Evolutionary conservation across 345 rosid genomes (phyloP).

Genomic region (Luvunga scandens): DNA sequence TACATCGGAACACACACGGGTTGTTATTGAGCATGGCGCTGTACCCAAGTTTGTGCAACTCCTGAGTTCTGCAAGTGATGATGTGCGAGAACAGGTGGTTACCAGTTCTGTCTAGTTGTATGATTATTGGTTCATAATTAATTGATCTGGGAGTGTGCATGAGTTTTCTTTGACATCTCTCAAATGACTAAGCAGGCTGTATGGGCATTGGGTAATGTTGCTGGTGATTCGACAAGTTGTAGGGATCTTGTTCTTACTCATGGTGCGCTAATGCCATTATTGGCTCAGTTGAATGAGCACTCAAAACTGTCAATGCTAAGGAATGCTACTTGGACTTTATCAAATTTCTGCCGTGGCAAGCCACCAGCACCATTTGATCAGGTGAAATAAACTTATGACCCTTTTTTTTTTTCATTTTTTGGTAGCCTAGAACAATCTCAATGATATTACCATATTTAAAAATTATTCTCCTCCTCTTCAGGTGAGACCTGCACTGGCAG

Average conservation of each 20-base stretch:
- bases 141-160: background rate
- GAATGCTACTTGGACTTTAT: constrained; percentile 62
- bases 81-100: constrained; percentile 35
- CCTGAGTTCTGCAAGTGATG: constrained; percentile 30
- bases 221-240: constrained; percentile 55
- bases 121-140: background rate
- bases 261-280: constrained; percentile 51
- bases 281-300: constrained; percentile 48
- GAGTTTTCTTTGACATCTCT: background rate
- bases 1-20: constrained; percentile 33
- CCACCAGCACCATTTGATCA: constrained; percentile 59
- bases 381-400: constrained; percentile 18
- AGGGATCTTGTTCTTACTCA: constrained; percentile 55
- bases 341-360: constrained; percentile 59
- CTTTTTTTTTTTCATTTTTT: background rate
- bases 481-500: constrained; percentile 35
- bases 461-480: constrained; percentile 12
- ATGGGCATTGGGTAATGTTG: constrained; percentile 72
- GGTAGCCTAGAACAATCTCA: background rate
- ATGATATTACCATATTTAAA: background rate
- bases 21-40: constrained; percentile 33
- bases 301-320: constrained; percentile 57
- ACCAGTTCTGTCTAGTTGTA: background rate
- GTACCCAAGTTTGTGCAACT: constrained; percentile 38
- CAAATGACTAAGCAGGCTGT: constrained; percentile 35